Conservation (phyloP, 441 rosid species). For the Syzygium syzygioides region DNA sequence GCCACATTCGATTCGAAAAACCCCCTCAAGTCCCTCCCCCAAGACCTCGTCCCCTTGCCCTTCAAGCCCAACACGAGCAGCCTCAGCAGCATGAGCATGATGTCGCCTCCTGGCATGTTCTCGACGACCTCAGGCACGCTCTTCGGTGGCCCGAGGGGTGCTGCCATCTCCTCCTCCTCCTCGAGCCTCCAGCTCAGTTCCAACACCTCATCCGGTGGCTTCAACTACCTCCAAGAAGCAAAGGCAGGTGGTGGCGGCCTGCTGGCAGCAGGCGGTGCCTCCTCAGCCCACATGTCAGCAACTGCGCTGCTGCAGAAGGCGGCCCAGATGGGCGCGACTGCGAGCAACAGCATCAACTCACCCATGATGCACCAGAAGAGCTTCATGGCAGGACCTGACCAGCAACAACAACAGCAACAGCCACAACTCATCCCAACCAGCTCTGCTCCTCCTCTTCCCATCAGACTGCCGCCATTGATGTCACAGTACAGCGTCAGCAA, state of each 20-base stretch:
- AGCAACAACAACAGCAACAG: slow-evolving; percentile 14
- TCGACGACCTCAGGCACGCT: slow-evolving; percentile 45
- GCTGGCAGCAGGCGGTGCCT: not conserved
- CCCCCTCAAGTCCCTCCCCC: slow-evolving; percentile 46
- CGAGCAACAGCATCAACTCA: slow-evolving; percentile 53
- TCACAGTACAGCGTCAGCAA: not conserved
- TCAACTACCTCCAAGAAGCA: slow-evolving; percentile 38
- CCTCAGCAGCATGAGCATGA: slow-evolving; percentile 23
- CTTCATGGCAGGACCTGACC: slow-evolving; percentile 43
- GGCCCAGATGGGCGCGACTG: slow-evolving; percentile 60
- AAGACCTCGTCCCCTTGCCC: slow-evolving; percentile 46
- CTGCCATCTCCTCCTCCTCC: slow-evolving; percentile 28
- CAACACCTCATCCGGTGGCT: slow-evolving; percentile 30
- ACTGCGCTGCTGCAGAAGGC: slow-evolving; percentile 53
- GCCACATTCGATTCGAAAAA: slow-evolving; percentile 29
- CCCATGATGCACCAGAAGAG: slow-evolving; percentile 59
- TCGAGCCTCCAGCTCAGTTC: slow-evolving; percentile 59
- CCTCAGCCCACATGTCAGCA: slow-evolving; percentile 46
- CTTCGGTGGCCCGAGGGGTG: slow-evolving; percentile 34
- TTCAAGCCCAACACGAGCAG: slow-evolving; percentile 49
- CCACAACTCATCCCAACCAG: slow-evolving; percentile 19
- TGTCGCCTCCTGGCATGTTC: slow-evolving; percentile 33
- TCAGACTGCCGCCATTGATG: slow-evolving; percentile 20
- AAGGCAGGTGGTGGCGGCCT: slow-evolving; percentile 13
- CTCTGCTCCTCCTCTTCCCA: slow-evolving; percentile 13